Evolutionary conservation across 1,139 yeast genomes (phyloP).

Genomic region (Nakaseomyces nivariensis): DNA sequence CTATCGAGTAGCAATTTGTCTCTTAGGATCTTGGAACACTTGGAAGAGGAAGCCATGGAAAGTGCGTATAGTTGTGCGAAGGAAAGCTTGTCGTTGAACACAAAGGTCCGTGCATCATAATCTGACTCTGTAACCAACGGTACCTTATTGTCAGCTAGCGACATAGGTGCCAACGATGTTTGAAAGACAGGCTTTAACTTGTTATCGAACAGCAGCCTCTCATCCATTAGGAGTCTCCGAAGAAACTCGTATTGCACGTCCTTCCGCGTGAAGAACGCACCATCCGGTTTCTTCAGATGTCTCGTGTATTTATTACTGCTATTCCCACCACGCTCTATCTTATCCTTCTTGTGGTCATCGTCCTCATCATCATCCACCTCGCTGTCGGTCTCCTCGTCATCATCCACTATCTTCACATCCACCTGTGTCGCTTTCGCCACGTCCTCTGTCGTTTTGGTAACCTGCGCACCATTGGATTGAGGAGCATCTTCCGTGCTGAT

Average conservation of each 20-base stretch:
- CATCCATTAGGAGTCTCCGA: slow-evolving; percentile 52
- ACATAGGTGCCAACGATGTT: slow-evolving; percentile 15
- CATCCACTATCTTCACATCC: slow-evolving; percentile 3
- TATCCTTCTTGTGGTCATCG: neutral
- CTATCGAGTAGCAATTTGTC: slow-evolving; percentile 62
- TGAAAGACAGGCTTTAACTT: slow-evolving; percentile 1
- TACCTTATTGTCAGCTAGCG: slow-evolving; percentile 12
- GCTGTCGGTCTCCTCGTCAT: slow-evolving; percentile 14
- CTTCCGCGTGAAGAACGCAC: slow-evolving; percentile 81
- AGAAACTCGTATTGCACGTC: slow-evolving; percentile 85
- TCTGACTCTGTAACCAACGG: slow-evolving; percentile 28
- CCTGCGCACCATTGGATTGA: no score
- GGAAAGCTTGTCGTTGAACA: slow-evolving; percentile 44
- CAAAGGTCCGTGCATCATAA: slow-evolving; percentile 28
- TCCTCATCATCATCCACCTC: slow-evolving; percentile 20
- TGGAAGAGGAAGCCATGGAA: slow-evolving; percentile 72
- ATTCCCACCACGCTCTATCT: neutral
- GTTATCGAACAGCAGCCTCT: slow-evolving; percentile 59
- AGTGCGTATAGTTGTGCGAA: slow-evolving; percentile 81
- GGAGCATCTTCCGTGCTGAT: neutral
- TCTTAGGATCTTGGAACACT: slow-evolving; percentile 72
- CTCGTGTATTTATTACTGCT: slow-evolving; percentile 30
- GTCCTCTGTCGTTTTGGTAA: no score
- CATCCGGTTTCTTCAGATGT: slow-evolving; percentile 81
- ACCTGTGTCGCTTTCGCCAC: neutral